Evolutionary conservation across 352 stramenopile genomes (phyloP), one percentile per base, ranked within the genome.

Genomic region (Phytopythium litorale): DNA sequence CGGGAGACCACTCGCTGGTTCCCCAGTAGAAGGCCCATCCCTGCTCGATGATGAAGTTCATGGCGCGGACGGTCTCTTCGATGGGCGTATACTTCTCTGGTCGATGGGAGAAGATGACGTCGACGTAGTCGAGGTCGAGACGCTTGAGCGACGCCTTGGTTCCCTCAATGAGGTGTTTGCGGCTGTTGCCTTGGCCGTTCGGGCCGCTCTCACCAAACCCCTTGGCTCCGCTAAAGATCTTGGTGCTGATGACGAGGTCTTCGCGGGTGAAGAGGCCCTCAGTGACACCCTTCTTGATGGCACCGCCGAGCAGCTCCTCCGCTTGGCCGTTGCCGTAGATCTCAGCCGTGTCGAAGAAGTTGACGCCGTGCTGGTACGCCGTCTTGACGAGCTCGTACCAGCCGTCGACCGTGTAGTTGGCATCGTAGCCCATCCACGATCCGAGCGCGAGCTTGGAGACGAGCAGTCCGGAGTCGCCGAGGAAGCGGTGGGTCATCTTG

Each of bases 71-170:
- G 8, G 30, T 73, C 60, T 83, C 75, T 38, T 79, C 71, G 13
- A 81, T 80, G 1, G 67, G 74, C 4, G 69, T 80, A 33, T 51
- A 67, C 16, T 33, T 35, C 18, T 87, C 77, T 0, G 63, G 53
- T n/a, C 74, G 70, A 45, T 87, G 77, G 21, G 62, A 76, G 63
- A 82, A 87, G 52, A 84, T 21, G 18, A 87, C 56, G 57, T 72
- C 65, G 16, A 68, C 65, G 57, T 72, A 72, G 50, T 72, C 52
- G 13, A 68, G 61, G n/a, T 65, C 32, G 16, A 82, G 40, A 15
- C 56, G 62, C 4, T 61, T 51, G 23, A 82, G 66, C 42, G 70
- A 80, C 4, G 57, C 43, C 40, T 65, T 71, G 23, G 60, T 56
- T 11, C 67, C 64, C 23, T 74, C 67, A 33, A 71, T 16, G 23